phyloP scores from a whole-genome alignment of 2,329 filamentous ascomycete species.

The Fusarium paranaense region DNA sequence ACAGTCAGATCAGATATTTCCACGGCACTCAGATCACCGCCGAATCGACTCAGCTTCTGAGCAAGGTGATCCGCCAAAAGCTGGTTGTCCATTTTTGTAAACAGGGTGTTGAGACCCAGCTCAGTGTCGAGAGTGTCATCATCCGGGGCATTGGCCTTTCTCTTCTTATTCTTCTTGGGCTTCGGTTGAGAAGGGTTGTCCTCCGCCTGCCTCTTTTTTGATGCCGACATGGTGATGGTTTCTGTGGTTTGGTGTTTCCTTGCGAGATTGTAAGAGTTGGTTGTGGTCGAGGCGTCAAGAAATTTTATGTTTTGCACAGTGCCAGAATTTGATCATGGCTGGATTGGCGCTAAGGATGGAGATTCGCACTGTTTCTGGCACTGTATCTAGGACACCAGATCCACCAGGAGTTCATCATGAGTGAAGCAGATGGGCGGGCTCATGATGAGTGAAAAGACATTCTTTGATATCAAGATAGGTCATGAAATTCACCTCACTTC shows the following conservation, averaged over 20 bases:
- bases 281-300: slow-evolving; percentile 28
- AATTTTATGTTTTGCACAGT: slow-evolving; percentile 42
- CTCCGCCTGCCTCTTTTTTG: slow-evolving; percentile 69
- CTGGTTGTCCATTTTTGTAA: slow-evolving; percentile 84
- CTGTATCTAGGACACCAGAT: slow-evolving; percentile 14
- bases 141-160: slow-evolving; percentile 67
- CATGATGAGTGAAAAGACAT: slow-evolving; percentile 12
- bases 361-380: slow-evolving; percentile 16
- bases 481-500: neutral
- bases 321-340: slow-evolving; percentile 15
- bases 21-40: slow-evolving; percentile 82
- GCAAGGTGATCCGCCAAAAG: slow-evolving; percentile 88
- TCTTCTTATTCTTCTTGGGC: slow-evolving; percentile 62
- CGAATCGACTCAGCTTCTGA: slow-evolving; percentile 81
- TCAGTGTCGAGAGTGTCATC: slow-evolving; percentile 73
- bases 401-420: slow-evolving; percentile 15
- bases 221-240: slow-evolving; percentile 51
- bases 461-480: neutral
- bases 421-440: slow-evolving; percentile 7
- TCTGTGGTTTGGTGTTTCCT: slow-evolving; percentile 12
- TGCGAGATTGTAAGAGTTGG: slow-evolving; percentile 20
- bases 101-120: slow-evolving; percentile 81
- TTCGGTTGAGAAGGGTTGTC: slow-evolving; percentile 54
- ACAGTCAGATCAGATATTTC: slow-evolving; percentile 87
- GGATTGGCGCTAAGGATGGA: fast-evolving